phyloP scores from a whole-genome alignment of 192 early-diverging fungal genomes.

The Coemansia sp. region DNA sequence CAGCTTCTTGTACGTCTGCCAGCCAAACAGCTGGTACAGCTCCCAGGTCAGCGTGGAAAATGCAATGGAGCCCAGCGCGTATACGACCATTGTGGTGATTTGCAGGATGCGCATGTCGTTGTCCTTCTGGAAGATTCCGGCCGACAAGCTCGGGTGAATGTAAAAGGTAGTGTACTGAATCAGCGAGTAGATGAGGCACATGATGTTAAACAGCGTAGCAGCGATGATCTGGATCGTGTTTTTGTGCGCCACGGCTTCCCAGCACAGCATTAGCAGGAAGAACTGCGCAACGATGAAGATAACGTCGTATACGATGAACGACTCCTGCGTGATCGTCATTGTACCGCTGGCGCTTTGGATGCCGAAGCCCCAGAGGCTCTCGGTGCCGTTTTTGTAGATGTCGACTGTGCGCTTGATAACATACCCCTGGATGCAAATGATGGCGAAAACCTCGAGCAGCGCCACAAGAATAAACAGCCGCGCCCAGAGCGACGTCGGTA shows the following conservation, averaged over 20 bases:
- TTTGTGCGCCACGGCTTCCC: conserved; percentile 90
- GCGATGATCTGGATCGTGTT: conserved; percentile 92
- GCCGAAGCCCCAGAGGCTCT: conserved; percentile 56
- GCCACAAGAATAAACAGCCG: conserved; percentile 51
- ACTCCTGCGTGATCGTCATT: conserved; percentile 53
- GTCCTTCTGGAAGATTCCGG: conserved; percentile 57
- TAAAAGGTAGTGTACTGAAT: conserved; percentile 61
- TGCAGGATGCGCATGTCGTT: conserved; percentile 55
- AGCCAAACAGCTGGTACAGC: conserved; percentile 80
- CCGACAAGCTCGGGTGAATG: conserved; percentile 47
- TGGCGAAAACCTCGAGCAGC: conserved; percentile 52
- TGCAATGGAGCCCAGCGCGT: conserved; percentile 52
- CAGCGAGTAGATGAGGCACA: conserved; percentile 60
- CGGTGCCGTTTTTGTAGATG: conserved; percentile 53
- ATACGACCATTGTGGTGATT: conserved; percentile 55
- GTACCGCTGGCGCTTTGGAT: conserved; percentile 37
- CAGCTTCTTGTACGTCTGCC: conserved; percentile 84
- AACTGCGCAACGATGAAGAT: conserved; percentile 88
- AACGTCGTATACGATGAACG: conserved; percentile 77
- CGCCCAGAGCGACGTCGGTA: conserved; percentile 56
- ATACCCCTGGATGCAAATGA: conserved; percentile 55
- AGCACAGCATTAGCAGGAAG: conserved; percentile 78
- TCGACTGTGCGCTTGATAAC: conserved; percentile 55
- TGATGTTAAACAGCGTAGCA: conserved; percentile 61
- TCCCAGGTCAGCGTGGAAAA: conserved; percentile 58